phyloP scores from a whole-genome alignment of 441 rosid genomes.

The Erodium chrysanthum region DNA sequence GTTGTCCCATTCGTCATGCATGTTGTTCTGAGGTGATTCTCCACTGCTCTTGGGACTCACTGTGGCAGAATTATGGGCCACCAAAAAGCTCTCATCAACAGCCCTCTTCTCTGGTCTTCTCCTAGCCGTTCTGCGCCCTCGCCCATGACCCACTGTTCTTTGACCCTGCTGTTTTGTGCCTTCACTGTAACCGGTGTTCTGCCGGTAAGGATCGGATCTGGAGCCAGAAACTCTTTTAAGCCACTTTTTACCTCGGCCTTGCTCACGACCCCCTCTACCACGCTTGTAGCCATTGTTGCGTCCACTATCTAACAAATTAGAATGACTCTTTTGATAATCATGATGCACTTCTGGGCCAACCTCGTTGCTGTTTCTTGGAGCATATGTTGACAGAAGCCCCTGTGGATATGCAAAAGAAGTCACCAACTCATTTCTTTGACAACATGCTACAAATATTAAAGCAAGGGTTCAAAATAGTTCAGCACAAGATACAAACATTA shows the following conservation, averaged over 20 bases:
- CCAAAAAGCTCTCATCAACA: conserved; percentile 20
- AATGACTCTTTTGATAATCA: conserved; percentile 6
- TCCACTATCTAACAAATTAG: conserved; percentile 11
- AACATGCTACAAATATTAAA: not conserved
- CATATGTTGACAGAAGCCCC: conserved; percentile 45
- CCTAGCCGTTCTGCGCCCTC: conserved; percentile 41
- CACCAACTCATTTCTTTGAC: too few relatives aligned
- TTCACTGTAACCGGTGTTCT: conserved; percentile 12
- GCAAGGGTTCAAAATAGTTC: not conserved
- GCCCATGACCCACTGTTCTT: conserved; percentile 36
- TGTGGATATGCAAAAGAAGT: not conserved
- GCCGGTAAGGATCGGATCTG: conserved; percentile 37
- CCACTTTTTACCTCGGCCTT: conserved; percentile 35
- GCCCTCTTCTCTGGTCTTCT: conserved; percentile 37
- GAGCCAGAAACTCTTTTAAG: conserved; percentile 36
- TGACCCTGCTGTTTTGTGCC: conserved; percentile 30
- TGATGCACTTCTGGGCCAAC: conserved; percentile 24
- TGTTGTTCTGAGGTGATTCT: conserved; percentile 25
- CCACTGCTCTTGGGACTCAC: not conserved
- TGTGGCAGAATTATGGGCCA: conserved; percentile 16
- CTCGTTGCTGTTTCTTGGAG: conserved; percentile 17
- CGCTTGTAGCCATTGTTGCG: conserved; percentile 27
- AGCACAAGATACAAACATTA: not conserved
- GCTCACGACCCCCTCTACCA: conserved; percentile 39
- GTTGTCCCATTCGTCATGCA: conserved; percentile 30